These are phyloP conservation scores for Colletotrichum sp. DNA, from an alignment of 2,329 filamentous ascomycete genomes.

Conservation along the genomic window DNA sequence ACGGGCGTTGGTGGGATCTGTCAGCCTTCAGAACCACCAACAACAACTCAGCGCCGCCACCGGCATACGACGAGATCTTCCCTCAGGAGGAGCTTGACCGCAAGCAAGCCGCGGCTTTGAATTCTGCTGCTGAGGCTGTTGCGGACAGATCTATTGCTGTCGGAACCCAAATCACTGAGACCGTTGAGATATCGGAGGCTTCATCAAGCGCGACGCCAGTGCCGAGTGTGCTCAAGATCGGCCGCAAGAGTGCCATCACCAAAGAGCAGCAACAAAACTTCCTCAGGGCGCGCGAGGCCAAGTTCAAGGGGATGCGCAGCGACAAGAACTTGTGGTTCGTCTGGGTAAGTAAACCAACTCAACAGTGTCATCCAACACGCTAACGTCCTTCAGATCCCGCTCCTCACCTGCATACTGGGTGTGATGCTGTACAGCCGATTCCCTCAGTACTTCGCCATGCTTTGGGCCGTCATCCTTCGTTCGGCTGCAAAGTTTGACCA, in stretches of 20 bases:
- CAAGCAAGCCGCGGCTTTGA: constrained; percentile 63
- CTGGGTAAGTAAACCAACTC: constrained; percentile 59
- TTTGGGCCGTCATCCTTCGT: constrained; percentile 16
- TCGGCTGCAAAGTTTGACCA: constrained; percentile 12
- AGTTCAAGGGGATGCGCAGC: constrained; percentile 66
- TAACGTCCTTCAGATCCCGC: constrained; percentile 50
- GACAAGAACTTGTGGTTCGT: constrained; percentile 73
- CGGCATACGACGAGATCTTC: constrained; percentile 82
- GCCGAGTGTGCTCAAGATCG: constrained; percentile 59
- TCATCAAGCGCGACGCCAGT: constrained; percentile 22
- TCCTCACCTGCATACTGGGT: constrained; percentile 52
- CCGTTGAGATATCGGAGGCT: constrained; percentile 41
- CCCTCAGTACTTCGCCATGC: constrained; percentile 46
- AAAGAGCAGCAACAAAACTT: constrained; percentile 70
- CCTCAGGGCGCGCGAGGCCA: constrained; percentile 64
- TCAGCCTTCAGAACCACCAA: constrained; percentile 57
- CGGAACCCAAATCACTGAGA: constrained; percentile 46
- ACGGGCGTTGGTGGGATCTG: constrained; percentile 72
- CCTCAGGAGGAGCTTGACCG: constrained; percentile 59
- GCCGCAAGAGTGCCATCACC: constrained; percentile 67
- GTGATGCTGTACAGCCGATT: constrained; percentile 57
- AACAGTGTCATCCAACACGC: background rate
- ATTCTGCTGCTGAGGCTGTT: constrained; percentile 62
- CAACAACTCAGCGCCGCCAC: constrained; percentile 61
- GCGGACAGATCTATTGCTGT: constrained; percentile 59